These are phyloP conservation scores for Protea cynaroides DNA, from an alignment of 164 flowering plant species.

Conservation along the genomic window DNA sequence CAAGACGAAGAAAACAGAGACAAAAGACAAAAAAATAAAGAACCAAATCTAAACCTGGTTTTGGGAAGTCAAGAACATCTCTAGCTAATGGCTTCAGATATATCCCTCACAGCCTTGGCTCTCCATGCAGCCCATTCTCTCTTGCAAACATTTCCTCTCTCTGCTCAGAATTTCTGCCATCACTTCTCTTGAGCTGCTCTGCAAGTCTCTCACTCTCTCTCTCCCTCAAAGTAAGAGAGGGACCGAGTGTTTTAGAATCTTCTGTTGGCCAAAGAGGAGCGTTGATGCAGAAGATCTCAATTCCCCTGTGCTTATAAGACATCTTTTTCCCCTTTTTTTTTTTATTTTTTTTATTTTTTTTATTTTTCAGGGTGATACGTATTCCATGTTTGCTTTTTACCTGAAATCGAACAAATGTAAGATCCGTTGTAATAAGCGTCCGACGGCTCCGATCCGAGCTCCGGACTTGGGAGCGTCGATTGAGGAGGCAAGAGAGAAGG, in stretches of 20 bases:
- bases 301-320: neutral
- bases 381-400: too few species aligned
- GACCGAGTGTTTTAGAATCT: neutral
- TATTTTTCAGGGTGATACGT: too few species aligned
- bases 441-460: too few species aligned
- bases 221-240: too few species aligned
- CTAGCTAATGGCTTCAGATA: slow-evolving; percentile 59
- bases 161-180: too few species aligned
- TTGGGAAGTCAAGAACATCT: slow-evolving; percentile 78
- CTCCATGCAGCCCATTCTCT: slow-evolving; percentile 59
- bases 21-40: neutral
- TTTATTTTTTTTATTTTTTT: neutral
- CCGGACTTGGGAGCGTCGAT: too few species aligned
- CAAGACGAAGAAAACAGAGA: neutral
- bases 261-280: neutral
- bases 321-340: neutral
- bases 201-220: too few species aligned
- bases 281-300: neutral
- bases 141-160: slow-evolving; percentile 47
- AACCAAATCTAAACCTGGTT: slow-evolving; percentile 42
- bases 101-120: slow-evolving; percentile 64
- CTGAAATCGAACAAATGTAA: too few species aligned
- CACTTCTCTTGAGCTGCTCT: too few species aligned
- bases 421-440: too few species aligned
- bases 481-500: too few species aligned